phyloP scores from a whole-genome alignment of 2,329 filamentous ascomycete species.

The Ophiostoma ulmi region DNA sequence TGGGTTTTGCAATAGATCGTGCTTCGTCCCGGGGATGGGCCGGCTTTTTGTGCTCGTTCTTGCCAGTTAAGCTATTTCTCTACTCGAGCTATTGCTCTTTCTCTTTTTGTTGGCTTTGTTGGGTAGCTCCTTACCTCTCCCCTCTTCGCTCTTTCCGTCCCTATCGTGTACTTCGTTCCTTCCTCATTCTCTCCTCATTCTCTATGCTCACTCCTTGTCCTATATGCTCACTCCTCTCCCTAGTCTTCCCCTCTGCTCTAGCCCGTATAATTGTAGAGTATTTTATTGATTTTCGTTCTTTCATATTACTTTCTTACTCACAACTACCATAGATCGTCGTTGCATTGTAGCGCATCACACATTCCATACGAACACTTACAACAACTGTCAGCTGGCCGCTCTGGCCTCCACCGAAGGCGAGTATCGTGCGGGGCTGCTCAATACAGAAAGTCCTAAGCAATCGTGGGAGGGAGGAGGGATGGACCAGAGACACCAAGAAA shows the following conservation, averaged over 20 bases:
- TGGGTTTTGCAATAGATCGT: neutral
- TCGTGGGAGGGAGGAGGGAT: conserved; percentile 11
- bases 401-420: conserved; percentile 13
- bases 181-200: conserved; percentile 3
- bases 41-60: conserved; percentile 2
- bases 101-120: neutral
- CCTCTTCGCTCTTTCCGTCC: neutral
- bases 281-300: too few relatives aligned
- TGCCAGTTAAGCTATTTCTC: neutral
- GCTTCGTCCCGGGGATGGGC: neutral
- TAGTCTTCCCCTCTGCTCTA: neutral
- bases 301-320: neutral
- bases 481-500: neutral
- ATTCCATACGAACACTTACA: conserved; percentile 13
- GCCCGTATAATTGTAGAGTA: neutral
- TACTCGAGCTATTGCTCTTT: neutral
- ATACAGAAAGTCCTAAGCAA: conserved; percentile 18
- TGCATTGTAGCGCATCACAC: conserved; percentile 1
- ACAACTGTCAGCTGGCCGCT: conserved; percentile 4
- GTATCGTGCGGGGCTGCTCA: conserved; percentile 21
- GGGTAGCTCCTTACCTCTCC: conserved; percentile 1
- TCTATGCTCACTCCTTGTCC: conserved; percentile 7
- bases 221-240: conserved; percentile 1
- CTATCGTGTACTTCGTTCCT: conserved; percentile 13
- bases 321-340: conserved; percentile 8